phyloP scores from a whole-genome alignment of 495 filamentous ascomycete genomes.

The Hypomontagnella submonticulosa region DNA sequence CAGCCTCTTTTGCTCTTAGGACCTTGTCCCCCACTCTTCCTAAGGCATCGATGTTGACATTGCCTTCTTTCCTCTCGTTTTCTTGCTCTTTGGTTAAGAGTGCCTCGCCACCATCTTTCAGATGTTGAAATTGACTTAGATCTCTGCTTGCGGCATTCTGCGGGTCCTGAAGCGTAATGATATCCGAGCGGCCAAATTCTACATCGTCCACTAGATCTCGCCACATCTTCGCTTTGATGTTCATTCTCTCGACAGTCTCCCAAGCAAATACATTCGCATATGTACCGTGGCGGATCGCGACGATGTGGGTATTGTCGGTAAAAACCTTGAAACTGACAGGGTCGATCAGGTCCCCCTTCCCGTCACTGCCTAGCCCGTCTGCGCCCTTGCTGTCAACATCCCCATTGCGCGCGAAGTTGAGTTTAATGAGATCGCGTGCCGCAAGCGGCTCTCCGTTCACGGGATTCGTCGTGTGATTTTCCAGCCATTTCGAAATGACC shows the following conservation, averaged over 20 bases:
- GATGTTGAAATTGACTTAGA: conserved; percentile 87
- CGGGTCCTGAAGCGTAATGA: conserved; percentile 96
- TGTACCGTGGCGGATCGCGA: conserved; percentile 78
- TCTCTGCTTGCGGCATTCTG: conserved; percentile 88
- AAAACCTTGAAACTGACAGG: conserved; percentile 97
- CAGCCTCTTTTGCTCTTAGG: conserved; percentile 88
- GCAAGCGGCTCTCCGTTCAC: conserved; percentile 83
- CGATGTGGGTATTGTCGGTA: conserved; percentile 97
- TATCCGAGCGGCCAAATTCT: conserved; percentile 90
- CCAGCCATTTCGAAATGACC: conserved; percentile 90
- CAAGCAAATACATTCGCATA: conserved; percentile 95
- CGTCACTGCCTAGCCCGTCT: conserved; percentile 51
- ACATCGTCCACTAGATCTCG: conserved; percentile 86
- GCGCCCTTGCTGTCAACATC: conserved; percentile 61
- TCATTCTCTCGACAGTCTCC: conserved; percentile 94
- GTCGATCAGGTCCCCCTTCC: conserved; percentile 86
- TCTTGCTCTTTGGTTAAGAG: conserved; percentile 65
- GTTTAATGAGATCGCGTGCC: conserved; percentile 84
- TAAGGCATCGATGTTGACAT: conserved; percentile 79
- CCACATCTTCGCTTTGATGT: conserved; percentile 99
- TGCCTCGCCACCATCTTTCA: conserved; percentile 81
- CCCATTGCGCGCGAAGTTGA: conserved; percentile 92
- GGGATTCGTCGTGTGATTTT: conserved; percentile 90
- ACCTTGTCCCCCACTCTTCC: conserved; percentile 86
- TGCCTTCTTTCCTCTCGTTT: conserved; percentile 67